These are phyloP conservation scores for Hericium alpestre DNA, from an alignment of 768 basidiomycete genomes.

Conservation along the genomic window DNA sequence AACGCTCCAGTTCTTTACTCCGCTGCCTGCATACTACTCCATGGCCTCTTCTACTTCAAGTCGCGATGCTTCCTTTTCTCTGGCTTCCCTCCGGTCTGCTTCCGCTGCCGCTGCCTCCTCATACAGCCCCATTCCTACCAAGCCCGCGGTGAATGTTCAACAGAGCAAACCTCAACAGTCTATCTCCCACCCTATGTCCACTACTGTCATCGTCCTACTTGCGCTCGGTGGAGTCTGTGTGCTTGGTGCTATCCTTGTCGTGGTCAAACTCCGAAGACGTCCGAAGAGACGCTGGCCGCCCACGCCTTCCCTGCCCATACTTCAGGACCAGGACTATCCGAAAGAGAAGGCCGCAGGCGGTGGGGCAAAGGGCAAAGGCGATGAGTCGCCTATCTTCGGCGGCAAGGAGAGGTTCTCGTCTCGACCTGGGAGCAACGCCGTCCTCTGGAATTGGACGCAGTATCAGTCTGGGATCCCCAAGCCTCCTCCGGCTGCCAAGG, in stretches of 20 bases:
- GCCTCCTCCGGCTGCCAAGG: not conserved
- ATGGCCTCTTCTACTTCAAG: not conserved
- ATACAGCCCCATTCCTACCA: not conserved
- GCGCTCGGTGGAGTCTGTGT: slow-evolving; percentile 41
- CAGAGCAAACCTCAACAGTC: slow-evolving; percentile 3
- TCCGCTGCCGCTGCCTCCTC: not conserved
- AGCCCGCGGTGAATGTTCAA: not conserved
- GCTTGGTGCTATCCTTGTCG: slow-evolving; percentile 36
- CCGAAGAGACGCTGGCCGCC: slow-evolving; percentile 45
- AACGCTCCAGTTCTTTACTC: slow-evolving; percentile 14
- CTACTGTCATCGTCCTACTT: slow-evolving; percentile 40
- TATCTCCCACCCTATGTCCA: slow-evolving; percentile 29
- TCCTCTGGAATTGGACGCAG: slow-evolving; percentile 37
- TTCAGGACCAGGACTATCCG: slow-evolving; percentile 44
- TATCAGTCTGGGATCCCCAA: slow-evolving; percentile 18
- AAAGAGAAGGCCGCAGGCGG: slow-evolving; percentile 25
- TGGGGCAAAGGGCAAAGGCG: slow-evolving; percentile 8
- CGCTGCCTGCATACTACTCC: slow-evolving; percentile 6
- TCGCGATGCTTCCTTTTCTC: not conserved
- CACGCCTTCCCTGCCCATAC: slow-evolving; percentile 66
- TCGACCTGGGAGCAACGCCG: slow-evolving; percentile 28
- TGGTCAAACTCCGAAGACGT: slow-evolving; percentile 36
- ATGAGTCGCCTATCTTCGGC: slow-evolving; percentile 70
- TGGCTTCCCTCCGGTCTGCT: not conserved
- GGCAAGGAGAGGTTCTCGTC: slow-evolving; percentile 53